Conservation (phyloP, 179 eudicot genomes). For the Gypsophila paniculata region DNA sequence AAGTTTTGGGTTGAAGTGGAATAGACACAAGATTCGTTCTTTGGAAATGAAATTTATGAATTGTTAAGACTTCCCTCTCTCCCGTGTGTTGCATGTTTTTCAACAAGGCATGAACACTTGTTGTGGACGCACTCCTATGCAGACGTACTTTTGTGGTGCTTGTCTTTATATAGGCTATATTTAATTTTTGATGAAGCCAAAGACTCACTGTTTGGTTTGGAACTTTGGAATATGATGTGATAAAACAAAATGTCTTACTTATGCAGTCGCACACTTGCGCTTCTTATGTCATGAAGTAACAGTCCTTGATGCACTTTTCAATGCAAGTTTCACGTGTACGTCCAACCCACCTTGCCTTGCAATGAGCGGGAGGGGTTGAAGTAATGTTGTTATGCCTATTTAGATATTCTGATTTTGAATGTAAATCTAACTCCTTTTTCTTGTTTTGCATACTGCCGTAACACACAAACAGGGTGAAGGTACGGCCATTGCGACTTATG, state of each 20-base stretch:
- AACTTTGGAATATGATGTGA: not conserved
- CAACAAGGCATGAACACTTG: not conserved
- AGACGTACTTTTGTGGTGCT: not conserved
- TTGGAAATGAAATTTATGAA: not conserved
- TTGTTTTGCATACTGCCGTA: constrained; percentile 22
- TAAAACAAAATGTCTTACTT: not conserved
- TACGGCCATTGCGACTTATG: constrained; percentile 25
- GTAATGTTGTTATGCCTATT: too few relatives aligned
- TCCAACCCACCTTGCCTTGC: not conserved
- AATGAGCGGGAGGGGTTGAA: too few relatives aligned
- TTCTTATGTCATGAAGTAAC: not conserved
- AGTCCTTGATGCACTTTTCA: not conserved
- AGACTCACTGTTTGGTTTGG: not conserved
- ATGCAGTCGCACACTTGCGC: not conserved
- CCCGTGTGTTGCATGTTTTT: not conserved
- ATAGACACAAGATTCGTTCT: not conserved
- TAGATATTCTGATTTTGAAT: constrained; percentile 9
- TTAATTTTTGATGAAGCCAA: not conserved
- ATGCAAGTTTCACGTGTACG: too few relatives aligned
- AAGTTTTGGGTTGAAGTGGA: not conserved
- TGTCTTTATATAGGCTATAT: not conserved
- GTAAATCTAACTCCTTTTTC: constrained; percentile 33
- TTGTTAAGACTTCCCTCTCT: not conserved
- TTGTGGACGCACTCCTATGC: not conserved
- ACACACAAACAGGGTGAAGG: constrained; percentile 71